These are phyloP conservation scores for Paramecium bursaria DNA, from an alignment of 73 alveolate genomes.

Conservation along the genomic window DNA sequence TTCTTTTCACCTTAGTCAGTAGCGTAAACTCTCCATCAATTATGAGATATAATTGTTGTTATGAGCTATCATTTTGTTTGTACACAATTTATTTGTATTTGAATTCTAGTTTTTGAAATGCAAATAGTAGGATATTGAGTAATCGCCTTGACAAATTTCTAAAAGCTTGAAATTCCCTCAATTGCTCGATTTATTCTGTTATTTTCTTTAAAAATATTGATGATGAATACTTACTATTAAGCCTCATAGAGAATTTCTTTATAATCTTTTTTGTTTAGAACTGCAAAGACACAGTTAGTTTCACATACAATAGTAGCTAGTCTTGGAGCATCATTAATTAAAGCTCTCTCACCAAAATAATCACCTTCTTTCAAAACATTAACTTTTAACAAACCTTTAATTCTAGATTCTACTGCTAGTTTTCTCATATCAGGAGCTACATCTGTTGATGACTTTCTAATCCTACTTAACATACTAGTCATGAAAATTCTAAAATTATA, in stretches of 20 bases:
- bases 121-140: not conserved
- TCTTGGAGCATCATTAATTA: slow-evolving; percentile 69
- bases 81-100: slow-evolving; percentile 24
- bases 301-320: slow-evolving; percentile 68
- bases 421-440: slow-evolving; percentile 3
- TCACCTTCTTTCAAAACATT: slow-evolving; percentile 61
- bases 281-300: slow-evolving; percentile 52
- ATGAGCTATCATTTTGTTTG: not conserved
- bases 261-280: slow-evolving; percentile 52
- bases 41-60: slow-evolving; percentile 26
- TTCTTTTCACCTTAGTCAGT: not conserved
- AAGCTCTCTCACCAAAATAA: slow-evolving; percentile 66
- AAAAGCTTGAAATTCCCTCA: not conserved
- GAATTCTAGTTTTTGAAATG: slow-evolving; percentile 7
- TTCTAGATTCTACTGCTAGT: not conserved
- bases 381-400: slow-evolving; percentile 12
- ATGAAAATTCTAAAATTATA: not conserved
- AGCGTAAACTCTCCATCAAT: slow-evolving; percentile 31
- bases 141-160: not conserved
- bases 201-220: too few species aligned
- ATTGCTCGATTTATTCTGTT: slow-evolving; percentile 1
- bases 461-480: too few species aligned
- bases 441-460: not conserved
- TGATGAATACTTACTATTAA: too few species aligned
- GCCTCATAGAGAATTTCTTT: slow-evolving; percentile 32